Conservation (phyloP, 139 green algal species). For the Haematococcus sp. region DNA sequence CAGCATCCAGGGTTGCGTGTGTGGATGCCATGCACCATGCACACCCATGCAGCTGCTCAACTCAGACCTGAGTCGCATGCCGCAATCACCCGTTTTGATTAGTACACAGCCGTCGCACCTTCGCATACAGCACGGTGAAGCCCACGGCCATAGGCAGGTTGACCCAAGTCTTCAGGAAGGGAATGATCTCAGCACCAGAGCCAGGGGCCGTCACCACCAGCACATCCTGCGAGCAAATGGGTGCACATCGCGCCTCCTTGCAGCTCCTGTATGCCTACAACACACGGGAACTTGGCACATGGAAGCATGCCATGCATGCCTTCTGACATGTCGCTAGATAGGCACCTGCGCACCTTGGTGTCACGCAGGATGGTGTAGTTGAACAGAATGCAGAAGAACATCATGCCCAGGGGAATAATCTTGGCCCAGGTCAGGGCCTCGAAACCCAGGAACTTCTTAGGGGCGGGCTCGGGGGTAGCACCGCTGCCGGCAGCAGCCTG, state of each 20-base stretch:
- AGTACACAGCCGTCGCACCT: too few relatives aligned
- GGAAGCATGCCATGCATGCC: not conserved
- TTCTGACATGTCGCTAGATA: not conserved
- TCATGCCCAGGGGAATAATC: conserved; percentile 90
- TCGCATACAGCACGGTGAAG: conserved; percentile 93
- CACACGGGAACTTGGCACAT: not conserved
- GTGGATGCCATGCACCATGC: not conserved
- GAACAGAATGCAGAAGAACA: conserved; percentile 99
- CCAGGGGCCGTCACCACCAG: conserved; percentile 97
- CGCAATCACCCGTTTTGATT: too few relatives aligned
- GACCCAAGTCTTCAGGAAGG: conserved; percentile 98
- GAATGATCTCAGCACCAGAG: conserved; percentile 95
- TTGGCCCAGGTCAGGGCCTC: conserved; percentile 76
- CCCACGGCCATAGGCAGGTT: conserved; percentile 94
- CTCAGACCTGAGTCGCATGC: too few relatives aligned
- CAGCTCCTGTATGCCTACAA: not conserved
- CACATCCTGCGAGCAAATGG: conserved; percentile 79
- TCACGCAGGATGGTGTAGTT: conserved; percentile 99
- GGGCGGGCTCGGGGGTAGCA: conserved; percentile 5
- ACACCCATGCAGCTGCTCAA: not conserved
- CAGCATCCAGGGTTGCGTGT: too few relatives aligned
- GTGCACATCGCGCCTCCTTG: not conserved
- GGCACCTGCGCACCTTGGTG: conserved; percentile 78
- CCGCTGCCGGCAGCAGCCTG: not conserved
- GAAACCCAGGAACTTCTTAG: conserved; percentile 60